phyloP scores from a whole-genome alignment of 345 rosid genomes.

The Theobroma cacao region DNA sequence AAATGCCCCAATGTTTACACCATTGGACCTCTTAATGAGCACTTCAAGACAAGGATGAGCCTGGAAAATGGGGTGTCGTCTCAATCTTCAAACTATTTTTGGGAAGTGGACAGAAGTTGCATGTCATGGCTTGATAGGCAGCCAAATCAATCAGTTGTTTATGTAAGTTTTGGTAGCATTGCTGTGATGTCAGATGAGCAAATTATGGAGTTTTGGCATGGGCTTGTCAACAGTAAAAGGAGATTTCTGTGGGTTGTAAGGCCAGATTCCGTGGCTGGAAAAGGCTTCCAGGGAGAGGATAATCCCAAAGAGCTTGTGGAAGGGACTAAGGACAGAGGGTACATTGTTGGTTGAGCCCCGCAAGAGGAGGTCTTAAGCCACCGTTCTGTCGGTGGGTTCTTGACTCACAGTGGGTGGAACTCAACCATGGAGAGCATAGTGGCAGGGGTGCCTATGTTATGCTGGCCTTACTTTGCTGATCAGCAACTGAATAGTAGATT shows the following conservation, averaged over 20 bases:
- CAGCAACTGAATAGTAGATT: constrained; percentile 59
- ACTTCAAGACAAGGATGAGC: constrained; percentile 22
- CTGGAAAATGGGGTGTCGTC: not conserved
- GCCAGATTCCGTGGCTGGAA: constrained; percentile 21
- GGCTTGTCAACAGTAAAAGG: constrained; percentile 31
- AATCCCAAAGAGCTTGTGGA: constrained; percentile 29
- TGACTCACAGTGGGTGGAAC: constrained; percentile 80
- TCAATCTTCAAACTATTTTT: constrained; percentile 23
- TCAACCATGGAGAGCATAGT: constrained; percentile 65
- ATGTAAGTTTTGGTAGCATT: constrained; percentile 54
- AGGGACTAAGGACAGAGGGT: constrained; percentile 34
- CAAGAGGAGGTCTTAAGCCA: constrained; percentile 47
- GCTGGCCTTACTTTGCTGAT: constrained; percentile 67
- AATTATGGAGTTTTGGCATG: constrained; percentile 46
- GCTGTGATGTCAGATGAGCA: constrained; percentile 24
- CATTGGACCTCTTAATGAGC: constrained; percentile 57
- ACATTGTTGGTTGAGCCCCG: constrained; percentile 42
- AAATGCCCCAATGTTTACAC: constrained; percentile 40
- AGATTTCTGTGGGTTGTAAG: constrained; percentile 57
- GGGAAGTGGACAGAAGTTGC: constrained; percentile 41
- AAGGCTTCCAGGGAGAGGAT: constrained; percentile 9
- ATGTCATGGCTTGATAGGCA: constrained; percentile 47
- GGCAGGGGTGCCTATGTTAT: constrained; percentile 68
- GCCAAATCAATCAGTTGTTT: constrained; percentile 39
- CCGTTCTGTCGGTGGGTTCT: constrained; percentile 51